Evolutionary conservation across 2,329 filamentous ascomycete species (phyloP), one percentile per base, ranked within the genome.

Genomic region (Xylaria sp.): DNA sequence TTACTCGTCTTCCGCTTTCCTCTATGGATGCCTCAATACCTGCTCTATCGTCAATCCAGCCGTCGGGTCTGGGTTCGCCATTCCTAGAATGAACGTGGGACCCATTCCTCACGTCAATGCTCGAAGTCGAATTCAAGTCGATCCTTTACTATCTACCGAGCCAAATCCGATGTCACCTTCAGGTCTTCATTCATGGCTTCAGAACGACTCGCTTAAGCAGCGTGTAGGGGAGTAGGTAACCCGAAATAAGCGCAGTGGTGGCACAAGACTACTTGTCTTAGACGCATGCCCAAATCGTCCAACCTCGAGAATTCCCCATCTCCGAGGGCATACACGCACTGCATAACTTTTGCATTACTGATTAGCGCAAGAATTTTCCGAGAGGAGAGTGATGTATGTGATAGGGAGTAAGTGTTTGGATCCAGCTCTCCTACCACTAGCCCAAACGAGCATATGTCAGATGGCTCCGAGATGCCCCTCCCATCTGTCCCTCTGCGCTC

Each of bases 241-340:
- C 79, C 76, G 72, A 80, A 80, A 68, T 77, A 80, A 46, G 48
- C 66, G 70, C 80, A 80, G 64, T 79, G 77, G 67, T 72, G 71
- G 65, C 67, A 75, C 20, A 80, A 46, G 25, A 79, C 74, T 66
- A 76, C 77, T 76, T 79, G 74, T 70, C 79, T 74, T 46, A 76
- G 73, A 52, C 9, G 45, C 3, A 65, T 60, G 34, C 23, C 41
- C 23, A 13, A 68, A 45, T 76, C 72, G n/a, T 66, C 23, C 32
- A 57, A 39, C 34, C 74, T 74, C 28, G 62, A 68, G 34, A 55
- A 36, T 25, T 34, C 34, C 43, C 30, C 50, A 80, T 78, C 39
- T 80, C 76, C 78, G 75, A 80, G 70, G 60, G 70, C 78, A 78
- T 78, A 80, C 73, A 79, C 76, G 70, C 75, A 81, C 79, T 81